Conservation (phyloP, 192 early-diverging fungal genomes). For the Backusella liffmaniae region DNA sequence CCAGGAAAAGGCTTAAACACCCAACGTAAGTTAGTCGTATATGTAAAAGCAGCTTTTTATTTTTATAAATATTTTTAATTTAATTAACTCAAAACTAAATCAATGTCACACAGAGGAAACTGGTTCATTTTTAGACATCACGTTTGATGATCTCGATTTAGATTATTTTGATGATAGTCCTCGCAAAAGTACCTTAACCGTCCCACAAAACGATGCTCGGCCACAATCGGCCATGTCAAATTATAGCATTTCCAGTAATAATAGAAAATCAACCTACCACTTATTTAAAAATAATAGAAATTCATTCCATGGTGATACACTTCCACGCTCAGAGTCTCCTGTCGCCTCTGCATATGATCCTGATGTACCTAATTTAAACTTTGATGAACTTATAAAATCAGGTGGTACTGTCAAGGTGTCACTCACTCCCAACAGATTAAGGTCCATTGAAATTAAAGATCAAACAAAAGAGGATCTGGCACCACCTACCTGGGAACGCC, state of each 20-base stretch:
- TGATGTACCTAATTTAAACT: slow-evolving; percentile 46
- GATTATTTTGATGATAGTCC: slow-evolving; percentile 15
- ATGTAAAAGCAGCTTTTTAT: neutral
- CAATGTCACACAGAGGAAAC: slow-evolving; percentile 17
- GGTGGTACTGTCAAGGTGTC: slow-evolving; percentile 55
- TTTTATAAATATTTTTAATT: neutral
- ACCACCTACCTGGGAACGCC: slow-evolving; percentile 22
- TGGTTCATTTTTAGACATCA: slow-evolving; percentile 23
- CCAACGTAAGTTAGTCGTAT: slow-evolving; percentile 5
- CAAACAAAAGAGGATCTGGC: slow-evolving; percentile 8
- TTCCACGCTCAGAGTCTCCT: slow-evolving; percentile 15
- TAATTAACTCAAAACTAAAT: neutral
- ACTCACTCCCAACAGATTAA: slow-evolving; percentile 54
- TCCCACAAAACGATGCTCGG: neutral
- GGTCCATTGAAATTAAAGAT: slow-evolving; percentile 54
- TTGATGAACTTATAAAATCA: slow-evolving; percentile 51
- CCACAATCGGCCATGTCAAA: slow-evolving; percentile 23
- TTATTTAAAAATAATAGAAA: slow-evolving; percentile 28
- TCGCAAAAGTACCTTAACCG: neutral
- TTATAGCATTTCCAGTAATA: slow-evolving; percentile 15
- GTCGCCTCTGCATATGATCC: slow-evolving; percentile 31
- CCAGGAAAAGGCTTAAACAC: neutral
- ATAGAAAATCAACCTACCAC: slow-evolving; percentile 17
- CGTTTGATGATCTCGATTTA: slow-evolving; percentile 32
- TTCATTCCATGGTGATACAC: slow-evolving; percentile 1